Conservation (phyloP, 495 filamentous ascomycete genomes). For the Massariosphaeria phaeospora region DNA sequence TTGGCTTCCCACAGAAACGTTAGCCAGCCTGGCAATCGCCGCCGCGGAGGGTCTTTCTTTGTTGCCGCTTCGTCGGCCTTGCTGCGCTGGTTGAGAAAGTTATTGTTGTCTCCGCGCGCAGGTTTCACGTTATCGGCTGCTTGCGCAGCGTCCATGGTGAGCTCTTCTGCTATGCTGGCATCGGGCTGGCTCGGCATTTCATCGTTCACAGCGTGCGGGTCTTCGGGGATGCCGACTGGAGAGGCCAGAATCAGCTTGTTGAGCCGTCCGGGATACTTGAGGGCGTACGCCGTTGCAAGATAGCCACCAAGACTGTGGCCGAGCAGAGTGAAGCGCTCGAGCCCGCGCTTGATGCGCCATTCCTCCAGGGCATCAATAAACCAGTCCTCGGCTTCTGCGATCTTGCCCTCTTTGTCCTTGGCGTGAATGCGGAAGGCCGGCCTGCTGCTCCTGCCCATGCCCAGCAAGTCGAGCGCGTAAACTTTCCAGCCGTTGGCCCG, state of each 20-base stretch:
- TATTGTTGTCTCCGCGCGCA: slow-evolving; percentile 48
- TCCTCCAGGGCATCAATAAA: slow-evolving; percentile 95
- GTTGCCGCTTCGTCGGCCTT: slow-evolving; percentile 37
- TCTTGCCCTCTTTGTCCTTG: slow-evolving; percentile 74
- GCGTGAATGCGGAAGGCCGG: slow-evolving; percentile 78
- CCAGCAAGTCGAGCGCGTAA: slow-evolving; percentile 85
- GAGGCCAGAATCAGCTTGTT: slow-evolving; percentile 95
- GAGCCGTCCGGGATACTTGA: slow-evolving; percentile 89
- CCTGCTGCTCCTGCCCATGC: slow-evolving; percentile 85
- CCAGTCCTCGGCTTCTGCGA: slow-evolving; percentile 88
- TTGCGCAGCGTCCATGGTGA: slow-evolving; percentile 66
- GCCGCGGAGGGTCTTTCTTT: slow-evolving; percentile 46
- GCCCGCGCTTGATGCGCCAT: slow-evolving; percentile 81
- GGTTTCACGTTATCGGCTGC: slow-evolving; percentile 41
- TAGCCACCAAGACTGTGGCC: slow-evolving; percentile 94
- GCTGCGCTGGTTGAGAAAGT: slow-evolving; percentile 51
- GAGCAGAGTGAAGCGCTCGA: slow-evolving; percentile 87
- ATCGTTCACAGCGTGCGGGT: slow-evolving; percentile 81
- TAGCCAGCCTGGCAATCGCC: slow-evolving; percentile 76
- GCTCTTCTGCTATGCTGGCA: slow-evolving; percentile 64
- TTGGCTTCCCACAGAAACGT: slow-evolving; percentile 95
- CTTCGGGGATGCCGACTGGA: slow-evolving; percentile 90
- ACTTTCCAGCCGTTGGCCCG: slow-evolving; percentile 78
- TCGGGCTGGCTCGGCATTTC: slow-evolving; percentile 72
- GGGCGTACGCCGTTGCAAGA: slow-evolving; percentile 85